Base-by-base conservation (phyloP, 331 rosid genomes). In the Erythrophleum ivorense region DNA sequence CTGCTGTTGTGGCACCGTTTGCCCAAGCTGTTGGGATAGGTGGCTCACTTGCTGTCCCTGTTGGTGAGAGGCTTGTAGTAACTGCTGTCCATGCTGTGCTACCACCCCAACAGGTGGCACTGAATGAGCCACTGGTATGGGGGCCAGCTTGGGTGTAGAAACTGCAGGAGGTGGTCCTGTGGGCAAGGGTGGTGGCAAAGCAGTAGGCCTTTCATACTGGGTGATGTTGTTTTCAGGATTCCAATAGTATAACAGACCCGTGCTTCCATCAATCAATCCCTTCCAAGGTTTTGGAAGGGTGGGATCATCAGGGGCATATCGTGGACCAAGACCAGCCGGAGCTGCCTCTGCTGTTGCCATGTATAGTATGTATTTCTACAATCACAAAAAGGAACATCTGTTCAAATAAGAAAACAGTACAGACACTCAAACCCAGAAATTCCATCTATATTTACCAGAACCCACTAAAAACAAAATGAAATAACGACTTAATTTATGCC, bases 251-350 rank as follows among this genome's bases (percentile, higher is more conserved):
- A 90, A 84, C 38, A 90, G 1, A 66, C 97, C 97, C 1, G 97
- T 88, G 77, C 91, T 89, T 50, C 98, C 99, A 82, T 96, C 99
- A 84, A 96, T 92, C 89, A 96, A 83, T 36, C 98, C 99, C 86
- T 90, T 94, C 99, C 99, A 96, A 0, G 98, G 99, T 19, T 78
- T 73, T 2, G 99, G 99, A 76, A 96, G 97, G 7, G 97, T 86
- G 5, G 97, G 99, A 80, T 96, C 98, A 6, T 94, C 97, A 0
- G 99, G 99, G 10, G 99, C 99, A 86, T 92, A 96, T 16, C 98
- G 86, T 0, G 99, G 99, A 76, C 97, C 98, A 55, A 81, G 84
- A 15, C 87, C 81, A 55, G 92, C 81, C 34, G 87, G 31, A 65
- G 91, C 89, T 31, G 92, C 83, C 85, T 95, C 99, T 15, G 92